Evolutionary conservation across 441 rosid genomes (phyloP), one percentile per base, ranked within the genome.

Genomic region (Capsella rubella): DNA sequence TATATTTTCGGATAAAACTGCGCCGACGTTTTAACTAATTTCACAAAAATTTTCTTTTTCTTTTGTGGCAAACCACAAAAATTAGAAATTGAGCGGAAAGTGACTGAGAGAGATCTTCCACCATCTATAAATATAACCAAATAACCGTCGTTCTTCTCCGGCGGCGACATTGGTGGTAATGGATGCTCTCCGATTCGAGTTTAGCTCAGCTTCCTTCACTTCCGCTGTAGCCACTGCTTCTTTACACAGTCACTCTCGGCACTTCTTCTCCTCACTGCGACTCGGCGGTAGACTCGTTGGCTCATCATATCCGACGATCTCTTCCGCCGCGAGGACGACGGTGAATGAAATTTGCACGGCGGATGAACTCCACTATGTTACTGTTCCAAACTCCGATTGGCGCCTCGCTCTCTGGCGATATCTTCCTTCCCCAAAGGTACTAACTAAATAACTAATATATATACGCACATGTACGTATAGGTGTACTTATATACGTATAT

Each of bases 341-440:
- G 64, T 11, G 35, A 57, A 53, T 58, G 56, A 56, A 43, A 55
- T 40, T n/a, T 78, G 62, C 32, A 68, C 81, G 67, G 79, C 87
- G 79, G 60, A 49, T 63, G 66, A 73, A 58, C 72, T 88, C 77
- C 78, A 88, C 85, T 84, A 82, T 66, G 88, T 84, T 12, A 45
- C 85, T 40, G 84, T 89, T 64, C 78, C 82, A n/a, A 76, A 83
- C 35, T 81, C 89, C 8, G 88, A 78, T 39, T 88, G 93, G 93
- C 82, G 83, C 32, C 79, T 81, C 40, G 88, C 93, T 56, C 88
- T 89, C 77, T 89, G 93, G 93, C 84, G 93, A 47, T 89, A 89
- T 78, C 83, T 78, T 32, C 93, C 90, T 57, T 80, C 88, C 15
- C 71, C 87, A 10, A 76, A 69, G 82, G 86, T 82, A 78, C 16